These are phyloP conservation scores for Chloranthus sessilifolius DNA, from an alignment of 164 flowering plant genomes.

Conservation along the genomic window DNA sequence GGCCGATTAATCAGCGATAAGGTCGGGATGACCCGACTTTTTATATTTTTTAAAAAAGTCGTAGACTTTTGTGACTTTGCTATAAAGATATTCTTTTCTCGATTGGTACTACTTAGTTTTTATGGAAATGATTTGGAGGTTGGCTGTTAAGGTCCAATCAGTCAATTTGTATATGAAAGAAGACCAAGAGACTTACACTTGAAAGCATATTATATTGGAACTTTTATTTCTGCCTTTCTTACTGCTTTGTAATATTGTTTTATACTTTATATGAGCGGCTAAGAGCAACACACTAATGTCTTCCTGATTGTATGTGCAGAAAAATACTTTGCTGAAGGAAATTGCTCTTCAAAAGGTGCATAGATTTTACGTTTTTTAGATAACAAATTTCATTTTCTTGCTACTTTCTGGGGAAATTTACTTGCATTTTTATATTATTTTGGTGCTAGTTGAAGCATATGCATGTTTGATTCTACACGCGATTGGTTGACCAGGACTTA, in stretches of 20 bases:
- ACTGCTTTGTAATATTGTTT: background rate
- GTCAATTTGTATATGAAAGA: too few relatives aligned
- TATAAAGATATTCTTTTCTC: too few relatives aligned
- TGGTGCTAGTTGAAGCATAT: background rate
- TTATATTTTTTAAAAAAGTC: too few relatives aligned
- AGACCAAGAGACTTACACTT: too few relatives aligned
- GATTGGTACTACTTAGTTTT: too few relatives aligned
- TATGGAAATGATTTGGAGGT: too few relatives aligned
- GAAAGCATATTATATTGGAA: background rate
- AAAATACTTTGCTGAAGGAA: constrained; percentile 13
- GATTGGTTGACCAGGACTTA: background rate
- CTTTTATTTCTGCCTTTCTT: background rate
- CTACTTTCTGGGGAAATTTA: background rate
- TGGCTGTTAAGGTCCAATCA: too few relatives aligned
- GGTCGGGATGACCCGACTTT: too few relatives aligned
- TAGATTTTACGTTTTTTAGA: background rate
- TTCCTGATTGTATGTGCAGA: constrained; percentile 14
- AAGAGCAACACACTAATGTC: background rate
- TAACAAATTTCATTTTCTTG: background rate
- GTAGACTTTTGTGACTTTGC: too few relatives aligned
- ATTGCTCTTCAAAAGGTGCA: constrained; percentile 8
- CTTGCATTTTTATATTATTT: background rate
- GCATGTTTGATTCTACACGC: background rate
- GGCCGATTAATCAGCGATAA: too few relatives aligned
- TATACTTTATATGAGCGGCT: too few relatives aligned